These are phyloP conservation scores for Ganoderma sinense DNA, from an alignment of 1,284 basidiomycete genomes.

Conservation along the genomic window DNA sequence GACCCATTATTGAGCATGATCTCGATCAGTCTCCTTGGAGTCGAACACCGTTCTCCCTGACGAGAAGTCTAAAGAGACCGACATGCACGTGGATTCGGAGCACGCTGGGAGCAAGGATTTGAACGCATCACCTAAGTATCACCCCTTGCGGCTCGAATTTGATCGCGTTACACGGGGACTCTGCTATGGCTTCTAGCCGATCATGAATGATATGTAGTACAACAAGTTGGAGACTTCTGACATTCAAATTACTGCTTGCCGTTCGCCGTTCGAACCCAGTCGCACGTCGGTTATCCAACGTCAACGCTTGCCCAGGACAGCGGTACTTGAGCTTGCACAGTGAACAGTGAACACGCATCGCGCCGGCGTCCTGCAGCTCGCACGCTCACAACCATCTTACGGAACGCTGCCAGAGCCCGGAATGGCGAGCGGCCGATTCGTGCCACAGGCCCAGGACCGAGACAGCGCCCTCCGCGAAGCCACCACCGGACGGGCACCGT, in stretches of 20 bases:
- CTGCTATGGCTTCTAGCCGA: background rate
- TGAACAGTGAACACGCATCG: background rate
- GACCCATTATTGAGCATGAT: background rate
- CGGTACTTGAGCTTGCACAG: background rate
- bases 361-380: background rate
- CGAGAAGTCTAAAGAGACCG: background rate
- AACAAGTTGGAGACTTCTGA: background rate
- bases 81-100: background rate
- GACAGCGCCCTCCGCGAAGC: background rate
- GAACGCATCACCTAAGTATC: background rate
- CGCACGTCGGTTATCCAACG: background rate
- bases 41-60: background rate
- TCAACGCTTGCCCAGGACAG: background rate
- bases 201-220: background rate
- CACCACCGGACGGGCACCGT: background rate
- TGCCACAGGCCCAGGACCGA: background rate
- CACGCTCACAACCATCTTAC: background rate
- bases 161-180: background rate
- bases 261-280: background rate
- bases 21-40: background rate
- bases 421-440: background rate
- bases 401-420: background rate
- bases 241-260: background rate
- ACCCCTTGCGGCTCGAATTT: background rate
- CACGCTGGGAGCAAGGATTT: background rate